Evolutionary conservation across 2,329 filamentous ascomycete species (phyloP).

Genomic region (Ophiocordyceps camponoti-rufipedis): DNA sequence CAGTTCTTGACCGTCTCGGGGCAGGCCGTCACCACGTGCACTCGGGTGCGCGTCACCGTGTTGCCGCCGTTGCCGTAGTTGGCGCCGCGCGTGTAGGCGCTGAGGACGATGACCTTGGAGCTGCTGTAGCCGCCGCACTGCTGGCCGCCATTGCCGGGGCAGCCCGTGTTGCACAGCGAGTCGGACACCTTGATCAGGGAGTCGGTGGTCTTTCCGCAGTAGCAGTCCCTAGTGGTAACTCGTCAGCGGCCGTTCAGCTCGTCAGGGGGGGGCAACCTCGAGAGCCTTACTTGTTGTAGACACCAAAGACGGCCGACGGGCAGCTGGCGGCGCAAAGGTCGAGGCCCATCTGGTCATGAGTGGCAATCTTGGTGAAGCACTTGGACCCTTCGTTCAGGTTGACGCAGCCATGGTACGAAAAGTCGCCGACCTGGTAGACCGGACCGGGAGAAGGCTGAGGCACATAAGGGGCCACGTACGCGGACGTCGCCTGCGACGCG

Average conservation of each 20-base stretch:
- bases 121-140: slow-evolving; percentile 3
- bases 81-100: neutral
- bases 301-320: slow-evolving; percentile 8
- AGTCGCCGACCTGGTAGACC: slow-evolving; percentile 4
- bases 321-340: slow-evolving; percentile 10
- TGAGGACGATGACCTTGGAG: neutral
- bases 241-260: slow-evolving; percentile 1
- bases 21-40: slow-evolving; percentile 12
- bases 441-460: slow-evolving; percentile 3
- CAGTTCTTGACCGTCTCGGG: slow-evolving; percentile 7
- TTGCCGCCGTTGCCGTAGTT: neutral
- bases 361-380: slow-evolving; percentile 6
- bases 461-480: slow-evolving; percentile 6
- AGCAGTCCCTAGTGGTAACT: slow-evolving; percentile 10
- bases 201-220: slow-evolving; percentile 10
- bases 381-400: slow-evolving; percentile 2
- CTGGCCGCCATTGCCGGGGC: slow-evolving; percentile 9
- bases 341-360: slow-evolving; percentile 6
- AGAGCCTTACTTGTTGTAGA: slow-evolving; percentile 8
- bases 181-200: slow-evolving; percentile 2
- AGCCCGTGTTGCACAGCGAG: slow-evolving; percentile 9
- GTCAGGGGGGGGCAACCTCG: no score
- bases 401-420: slow-evolving; percentile 10
- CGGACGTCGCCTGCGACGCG: slow-evolving; percentile 7
- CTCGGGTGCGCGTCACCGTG: neutral